Percentiles rank a stretch among this genome's conserved stretches.
Evolutionary conservation across 192 early-diverging fungal genomes (phyloP).

Genomic region (Rhizophlyctis rosea): DNA sequence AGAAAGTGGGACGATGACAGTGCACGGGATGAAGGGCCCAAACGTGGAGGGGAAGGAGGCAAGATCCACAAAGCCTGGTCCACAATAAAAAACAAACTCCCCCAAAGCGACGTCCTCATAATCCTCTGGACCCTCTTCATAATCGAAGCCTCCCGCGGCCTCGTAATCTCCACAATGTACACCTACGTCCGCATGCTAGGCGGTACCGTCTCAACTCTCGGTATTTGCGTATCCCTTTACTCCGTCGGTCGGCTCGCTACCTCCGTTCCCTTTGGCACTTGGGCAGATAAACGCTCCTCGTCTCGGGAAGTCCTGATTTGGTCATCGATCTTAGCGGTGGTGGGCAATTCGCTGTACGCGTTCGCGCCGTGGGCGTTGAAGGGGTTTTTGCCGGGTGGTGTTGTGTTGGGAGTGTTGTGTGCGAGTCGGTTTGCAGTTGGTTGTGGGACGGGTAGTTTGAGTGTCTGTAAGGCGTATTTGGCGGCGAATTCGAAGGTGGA

Average conservation of each 20-base stretch:
- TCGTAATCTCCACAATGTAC: conserved; percentile 32
- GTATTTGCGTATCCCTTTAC: conserved; percentile 24
- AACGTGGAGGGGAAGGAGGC: too few species aligned
- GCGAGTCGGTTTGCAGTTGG: conserved; percentile 9
- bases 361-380: conserved; percentile 24
- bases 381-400: background rate
- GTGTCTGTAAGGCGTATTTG: conserved; percentile 24
- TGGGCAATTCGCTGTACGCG: conserved; percentile 23
- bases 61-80: too few species aligned
- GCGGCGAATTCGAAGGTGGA: conserved; percentile 7
- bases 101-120: conserved; percentile 6
- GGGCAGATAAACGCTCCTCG: conserved; percentile 17
- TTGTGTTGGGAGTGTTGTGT: background rate
- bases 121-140: conserved; percentile 25
- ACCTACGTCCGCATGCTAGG: conserved; percentile 23
- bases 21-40: too few species aligned
- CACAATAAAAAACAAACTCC: background rate
- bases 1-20: too few species aligned
- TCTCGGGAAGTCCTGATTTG: conserved; percentile 28
- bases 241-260: conserved; percentile 25
- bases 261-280: conserved; percentile 29
- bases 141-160: conserved; percentile 26
- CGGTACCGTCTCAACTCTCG: conserved; percentile 18
- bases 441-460: conserved; percentile 25
- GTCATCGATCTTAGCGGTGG: conserved; percentile 14